These are phyloP conservation scores for Rhodotorula sp. DNA, from an alignment of 1,284 basidiomycete genomes.

Conservation along the genomic window DNA sequence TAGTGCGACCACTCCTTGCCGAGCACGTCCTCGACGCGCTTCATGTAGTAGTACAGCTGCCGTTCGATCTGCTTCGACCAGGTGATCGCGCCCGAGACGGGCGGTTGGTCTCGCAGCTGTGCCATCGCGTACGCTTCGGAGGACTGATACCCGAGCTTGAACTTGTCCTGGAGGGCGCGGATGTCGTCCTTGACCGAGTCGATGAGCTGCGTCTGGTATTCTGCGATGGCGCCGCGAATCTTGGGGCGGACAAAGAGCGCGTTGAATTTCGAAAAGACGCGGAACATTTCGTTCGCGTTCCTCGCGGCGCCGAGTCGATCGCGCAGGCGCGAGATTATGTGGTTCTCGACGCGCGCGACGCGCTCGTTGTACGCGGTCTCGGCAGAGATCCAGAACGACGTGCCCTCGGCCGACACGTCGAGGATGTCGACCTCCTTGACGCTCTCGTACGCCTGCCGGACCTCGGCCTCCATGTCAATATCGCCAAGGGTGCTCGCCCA, in stretches of 20 bases:
- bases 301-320: constrained; percentile 92
- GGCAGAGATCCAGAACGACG: constrained; percentile 96
- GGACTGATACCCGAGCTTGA: constrained; percentile 44
- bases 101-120: constrained; percentile 93
- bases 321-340: constrained; percentile 89
- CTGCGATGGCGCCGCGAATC: constrained; percentile 91
- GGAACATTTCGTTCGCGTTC: constrained; percentile 99
- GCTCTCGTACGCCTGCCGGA: constrained; percentile 66
- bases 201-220: constrained; percentile 96
- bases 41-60: constrained; percentile 95
- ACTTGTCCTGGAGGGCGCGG: constrained; percentile 87
- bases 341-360: constrained; percentile 95
- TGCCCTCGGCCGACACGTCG: constrained; percentile 90
- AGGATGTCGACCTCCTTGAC: constrained; percentile 95
- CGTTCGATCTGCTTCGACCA: constrained; percentile 99
- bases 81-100: constrained; percentile 95
- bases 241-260: constrained; percentile 97
- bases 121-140: constrained; percentile 73
- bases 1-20: constrained; percentile 98
- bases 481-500: constrained; percentile 61
- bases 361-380: constrained; percentile 98
- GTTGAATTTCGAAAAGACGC: constrained; percentile 98
- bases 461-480: constrained; percentile 85
- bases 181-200: constrained; percentile 98
- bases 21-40: constrained; percentile 97